Conservation (phyloP, 305 asterid genomes). For the Striga hermonthica region DNA sequence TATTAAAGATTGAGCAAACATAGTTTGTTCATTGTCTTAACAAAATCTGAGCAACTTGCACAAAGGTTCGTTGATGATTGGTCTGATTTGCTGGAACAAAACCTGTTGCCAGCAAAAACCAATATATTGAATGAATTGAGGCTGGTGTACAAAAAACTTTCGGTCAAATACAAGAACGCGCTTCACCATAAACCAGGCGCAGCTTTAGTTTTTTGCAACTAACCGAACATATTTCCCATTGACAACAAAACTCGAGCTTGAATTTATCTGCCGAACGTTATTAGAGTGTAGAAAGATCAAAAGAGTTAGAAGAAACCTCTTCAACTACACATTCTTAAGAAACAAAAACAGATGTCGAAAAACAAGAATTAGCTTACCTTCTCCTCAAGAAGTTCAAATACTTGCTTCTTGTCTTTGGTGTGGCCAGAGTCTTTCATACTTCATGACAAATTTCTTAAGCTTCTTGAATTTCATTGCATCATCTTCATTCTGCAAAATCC, state of each 20-base stretch:
- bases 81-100: too few relatives aligned
- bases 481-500: slow-evolving; percentile 57
- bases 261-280: slow-evolving; percentile 48
- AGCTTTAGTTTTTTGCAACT: slow-evolving; percentile 44
- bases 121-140: too few relatives aligned
- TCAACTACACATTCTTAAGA: not conserved
- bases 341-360: not conserved
- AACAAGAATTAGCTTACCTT: slow-evolving; percentile 42
- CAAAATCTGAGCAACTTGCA: not conserved
- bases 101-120: too few relatives aligned
- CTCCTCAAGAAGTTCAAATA: slow-evolving; percentile 50
- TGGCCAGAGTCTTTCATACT: slow-evolving; percentile 59
- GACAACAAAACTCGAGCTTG: slow-evolving; percentile 61
- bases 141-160: too few relatives aligned
- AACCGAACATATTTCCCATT: slow-evolving; percentile 66
- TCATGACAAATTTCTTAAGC: slow-evolving; percentile 50
- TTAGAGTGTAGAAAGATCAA: slow-evolving; percentile 11
- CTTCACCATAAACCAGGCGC: too few relatives aligned
- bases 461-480: slow-evolving; percentile 64
- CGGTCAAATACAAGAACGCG: too few relatives aligned
- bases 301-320: not conserved
- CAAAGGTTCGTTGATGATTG: too few relatives aligned
- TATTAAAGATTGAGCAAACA: too few relatives aligned
- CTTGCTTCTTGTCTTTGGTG: slow-evolving; percentile 41
- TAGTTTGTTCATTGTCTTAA: slow-evolving; percentile 16